Evolutionary conservation across 2,329 filamentous ascomycete genomes (phyloP).

Genomic region (Pseudogymnoascus sp.): DNA sequence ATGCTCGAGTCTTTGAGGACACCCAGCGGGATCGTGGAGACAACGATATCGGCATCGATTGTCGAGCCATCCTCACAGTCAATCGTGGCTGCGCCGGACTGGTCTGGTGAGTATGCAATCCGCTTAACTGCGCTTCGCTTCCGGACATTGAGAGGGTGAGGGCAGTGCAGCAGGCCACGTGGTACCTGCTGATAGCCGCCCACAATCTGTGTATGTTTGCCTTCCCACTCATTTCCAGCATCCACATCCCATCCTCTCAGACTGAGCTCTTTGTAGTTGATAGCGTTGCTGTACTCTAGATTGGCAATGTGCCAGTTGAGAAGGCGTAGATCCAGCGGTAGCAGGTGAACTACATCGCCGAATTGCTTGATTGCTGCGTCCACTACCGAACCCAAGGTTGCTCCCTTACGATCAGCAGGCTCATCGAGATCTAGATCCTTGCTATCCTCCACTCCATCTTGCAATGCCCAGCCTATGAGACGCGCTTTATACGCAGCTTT

Average conservation of each 20-base stretch:
- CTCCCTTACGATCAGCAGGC: conserved; percentile 51
- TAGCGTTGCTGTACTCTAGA: conserved; percentile 93
- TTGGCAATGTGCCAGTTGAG: conserved; percentile 99
- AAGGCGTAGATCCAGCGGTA: conserved; percentile 76
- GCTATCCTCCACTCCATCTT: conserved; percentile 51
- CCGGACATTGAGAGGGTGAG: conserved; percentile 67
- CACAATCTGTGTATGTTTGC: conserved; percentile 83
- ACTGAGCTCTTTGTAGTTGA: conserved; percentile 77
- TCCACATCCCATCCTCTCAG: conserved; percentile 94
- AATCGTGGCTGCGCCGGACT: conserved; percentile 47
- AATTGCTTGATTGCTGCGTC: conserved; percentile 89
- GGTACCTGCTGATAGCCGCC: conserved; percentile 92
- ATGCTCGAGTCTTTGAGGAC: conserved; percentile 79
- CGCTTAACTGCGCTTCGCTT: conserved; percentile 65
- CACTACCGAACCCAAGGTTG: conserved; percentile 83
- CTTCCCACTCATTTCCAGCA: conserved; percentile 94
- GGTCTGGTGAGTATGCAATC: conserved; percentile 54
- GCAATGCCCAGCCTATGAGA: conserved; percentile 74
- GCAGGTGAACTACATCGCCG: conserved; percentile 70
- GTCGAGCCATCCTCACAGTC: conserved; percentile 69
- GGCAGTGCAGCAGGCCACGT: conserved; percentile 73
- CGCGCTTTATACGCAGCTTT: conserved; percentile 71
- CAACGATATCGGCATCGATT: conserved; percentile 80
- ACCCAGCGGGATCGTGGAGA: conserved; percentile 82
- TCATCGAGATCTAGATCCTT: conserved; percentile 64